A percentile compares a stretch with the other conserved stretches of the same genome.
Conservation (phyloP, 805 yeast genomes). For the Ogataea siamensis region DNA sequence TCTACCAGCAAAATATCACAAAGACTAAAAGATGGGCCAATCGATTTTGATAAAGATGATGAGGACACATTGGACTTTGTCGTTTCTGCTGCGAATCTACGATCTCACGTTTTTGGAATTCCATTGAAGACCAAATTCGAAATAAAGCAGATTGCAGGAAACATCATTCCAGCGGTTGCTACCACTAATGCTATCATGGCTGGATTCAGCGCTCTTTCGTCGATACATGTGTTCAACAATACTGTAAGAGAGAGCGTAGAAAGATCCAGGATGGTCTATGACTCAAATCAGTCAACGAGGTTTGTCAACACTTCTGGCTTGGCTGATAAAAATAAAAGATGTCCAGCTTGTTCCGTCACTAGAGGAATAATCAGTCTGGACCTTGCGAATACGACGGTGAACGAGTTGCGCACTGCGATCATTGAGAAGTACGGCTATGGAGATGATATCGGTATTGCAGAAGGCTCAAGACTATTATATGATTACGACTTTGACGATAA, state of each 20-base stretch:
- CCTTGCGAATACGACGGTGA: constrained; percentile 37
- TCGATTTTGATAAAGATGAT: constrained; percentile 92
- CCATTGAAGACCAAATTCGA: constrained; percentile 77
- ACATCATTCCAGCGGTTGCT: constrained; percentile 97
- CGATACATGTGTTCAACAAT: constrained; percentile 48
- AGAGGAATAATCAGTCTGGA: constrained; percentile 48
- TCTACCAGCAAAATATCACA: constrained; percentile 49
- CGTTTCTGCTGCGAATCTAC: constrained; percentile 75
- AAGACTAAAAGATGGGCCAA: constrained; percentile 41
- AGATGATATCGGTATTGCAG: constrained; percentile 53
- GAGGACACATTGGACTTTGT: constrained; percentile 88
- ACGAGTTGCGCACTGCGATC: constrained; percentile 51
- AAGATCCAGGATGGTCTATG: constrained; percentile 48
- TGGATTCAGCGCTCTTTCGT: constrained; percentile 77
- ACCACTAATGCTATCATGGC: constrained; percentile 96
- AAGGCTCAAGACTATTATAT: constrained; percentile 57
- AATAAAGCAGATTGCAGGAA: constrained; percentile 93
- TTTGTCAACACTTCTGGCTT: constrained; percentile 64
- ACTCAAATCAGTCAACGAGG: constrained; percentile 54
- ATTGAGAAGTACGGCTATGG: constrained; percentile 51
- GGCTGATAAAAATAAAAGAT: constrained; percentile 62
- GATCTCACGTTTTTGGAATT: constrained; percentile 69
- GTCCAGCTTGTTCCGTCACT: constrained; percentile 62
- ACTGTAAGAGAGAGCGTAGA: constrained; percentile 30
- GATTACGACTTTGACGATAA: constrained; percentile 91